A percentile compares a stretch with the other conserved stretches of the same genome.
Conservation (phyloP, 768 basidiomycete species). For the Cyathus striatus region DNA sequence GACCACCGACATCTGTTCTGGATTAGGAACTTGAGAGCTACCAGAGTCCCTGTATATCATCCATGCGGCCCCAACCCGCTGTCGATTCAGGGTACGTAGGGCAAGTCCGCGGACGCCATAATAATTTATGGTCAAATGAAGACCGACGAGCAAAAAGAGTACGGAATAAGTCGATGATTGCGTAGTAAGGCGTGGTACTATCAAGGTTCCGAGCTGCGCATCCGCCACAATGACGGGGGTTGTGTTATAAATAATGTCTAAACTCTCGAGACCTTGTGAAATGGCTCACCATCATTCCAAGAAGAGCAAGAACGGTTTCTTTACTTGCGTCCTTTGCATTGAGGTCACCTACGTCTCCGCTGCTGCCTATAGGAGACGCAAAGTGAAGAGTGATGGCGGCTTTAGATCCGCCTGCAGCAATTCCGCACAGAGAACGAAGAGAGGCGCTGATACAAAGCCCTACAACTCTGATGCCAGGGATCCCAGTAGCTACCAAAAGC, state of each 20-base stretch:
- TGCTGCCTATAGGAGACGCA: slow-evolving; percentile 41
- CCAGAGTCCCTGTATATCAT: slow-evolving; percentile 23
- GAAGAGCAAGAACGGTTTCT: slow-evolving; percentile 62
- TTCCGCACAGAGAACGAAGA: slow-evolving; percentile 52
- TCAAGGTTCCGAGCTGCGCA: slow-evolving; percentile 51
- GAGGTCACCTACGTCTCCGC: slow-evolving; percentile 65
- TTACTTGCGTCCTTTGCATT: slow-evolving; percentile 72
- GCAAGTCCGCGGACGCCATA: slow-evolving; percentile 53
- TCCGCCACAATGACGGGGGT: too few species aligned
- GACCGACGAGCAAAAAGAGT: slow-evolving; percentile 43
- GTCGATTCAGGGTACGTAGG: slow-evolving; percentile 54
- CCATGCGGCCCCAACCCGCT: slow-evolving; percentile 55
- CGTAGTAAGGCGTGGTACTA: slow-evolving; percentile 52
- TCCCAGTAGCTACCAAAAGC: slow-evolving; percentile 31
- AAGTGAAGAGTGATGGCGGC: slow-evolving; percentile 67
- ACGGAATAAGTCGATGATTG: slow-evolving; percentile 42
- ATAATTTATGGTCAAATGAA: slow-evolving; percentile 57
- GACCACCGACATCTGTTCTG: slow-evolving; percentile 28
- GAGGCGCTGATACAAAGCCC: slow-evolving; percentile 56
- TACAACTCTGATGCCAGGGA: slow-evolving; percentile 39
- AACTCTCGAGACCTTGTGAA: not conserved
- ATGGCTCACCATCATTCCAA: slow-evolving; percentile 58
- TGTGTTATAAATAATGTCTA: not conserved
- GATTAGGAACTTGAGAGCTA: slow-evolving; percentile 18
- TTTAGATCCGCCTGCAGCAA: slow-evolving; percentile 68